Percentiles rank a stretch among this genome's conserved stretches.
phyloP scores from a whole-genome alignment of 495 filamentous ascomycete species.

The Trichoderma parareesei region DNA sequence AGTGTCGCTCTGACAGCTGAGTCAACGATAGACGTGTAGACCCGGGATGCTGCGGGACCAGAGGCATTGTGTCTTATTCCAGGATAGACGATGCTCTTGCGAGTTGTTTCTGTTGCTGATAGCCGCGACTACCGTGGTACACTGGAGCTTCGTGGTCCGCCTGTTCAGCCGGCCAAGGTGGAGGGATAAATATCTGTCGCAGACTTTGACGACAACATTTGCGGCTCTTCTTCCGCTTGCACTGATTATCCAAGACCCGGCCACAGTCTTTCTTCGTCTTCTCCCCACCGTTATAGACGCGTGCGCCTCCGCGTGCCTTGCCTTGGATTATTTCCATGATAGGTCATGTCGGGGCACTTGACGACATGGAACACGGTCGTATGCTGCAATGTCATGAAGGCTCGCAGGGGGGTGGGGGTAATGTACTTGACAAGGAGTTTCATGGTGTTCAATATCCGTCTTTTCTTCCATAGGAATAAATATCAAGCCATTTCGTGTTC shows the following conservation, averaged over 20 bases:
- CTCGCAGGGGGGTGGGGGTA: neutral
- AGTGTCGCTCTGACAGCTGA: neutral
- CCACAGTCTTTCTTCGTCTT: constrained; percentile 5
- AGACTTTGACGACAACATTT: neutral
- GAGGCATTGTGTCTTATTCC: neutral
- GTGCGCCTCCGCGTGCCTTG: neutral
- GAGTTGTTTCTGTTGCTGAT: neutral
- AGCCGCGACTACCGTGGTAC: neutral
- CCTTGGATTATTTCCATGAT: neutral
- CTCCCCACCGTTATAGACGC: neutral
- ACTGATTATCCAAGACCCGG: neutral
- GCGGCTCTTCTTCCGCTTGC: neutral
- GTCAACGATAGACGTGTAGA: neutral
- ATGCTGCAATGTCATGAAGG: neutral
- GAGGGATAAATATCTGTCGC: neutral
- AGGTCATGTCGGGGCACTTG: neutral
- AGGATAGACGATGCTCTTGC: neutral
- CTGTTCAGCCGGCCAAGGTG: neutral
- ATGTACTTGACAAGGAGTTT: no score
- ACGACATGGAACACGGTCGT: neutral
- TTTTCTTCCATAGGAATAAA: no score
- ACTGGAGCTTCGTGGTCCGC: neutral
- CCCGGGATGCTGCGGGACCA: neutral
- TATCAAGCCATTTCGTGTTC: neutral
- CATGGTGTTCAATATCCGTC: no score